Percentiles rank a stretch among this genome's conserved stretches.
Evolutionary conservation across 2,329 filamentous ascomycete genomes (phyloP).

Genomic region (Hymenoscyphus salicellus): DNA sequence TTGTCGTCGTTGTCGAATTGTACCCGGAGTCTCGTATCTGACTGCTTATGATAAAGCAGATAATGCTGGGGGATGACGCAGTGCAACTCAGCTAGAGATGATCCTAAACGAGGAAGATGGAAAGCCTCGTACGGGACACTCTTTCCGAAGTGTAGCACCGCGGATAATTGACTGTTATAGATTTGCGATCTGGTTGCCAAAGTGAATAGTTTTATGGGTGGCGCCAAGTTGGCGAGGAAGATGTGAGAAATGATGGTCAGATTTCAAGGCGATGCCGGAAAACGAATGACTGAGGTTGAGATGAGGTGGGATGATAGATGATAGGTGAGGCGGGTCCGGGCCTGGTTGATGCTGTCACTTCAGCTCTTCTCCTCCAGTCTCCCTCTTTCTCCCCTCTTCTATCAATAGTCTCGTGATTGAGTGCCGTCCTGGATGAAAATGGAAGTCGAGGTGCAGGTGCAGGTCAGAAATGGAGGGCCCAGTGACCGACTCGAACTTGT

Average conservation of each 20-base stretch:
- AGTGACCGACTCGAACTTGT: neutral
- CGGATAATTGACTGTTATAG: neutral
- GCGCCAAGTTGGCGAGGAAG: neutral
- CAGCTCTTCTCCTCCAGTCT: neutral
- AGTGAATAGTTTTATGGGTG: neutral
- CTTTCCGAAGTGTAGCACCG: neutral
- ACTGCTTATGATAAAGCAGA: neutral
- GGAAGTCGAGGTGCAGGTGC: neutral
- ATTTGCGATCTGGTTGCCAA: neutral
- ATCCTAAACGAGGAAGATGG: neutral
- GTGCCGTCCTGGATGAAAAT: neutral
- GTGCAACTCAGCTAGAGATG: neutral
- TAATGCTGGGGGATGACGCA: constrained; percentile 1
- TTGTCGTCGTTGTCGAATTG: neutral
- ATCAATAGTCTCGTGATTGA: neutral
- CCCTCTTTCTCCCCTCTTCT: neutral
- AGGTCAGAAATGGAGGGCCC: neutral
- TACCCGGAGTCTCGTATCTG: neutral
- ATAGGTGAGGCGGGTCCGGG: too few relatives aligned
- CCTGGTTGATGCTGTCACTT: neutral
- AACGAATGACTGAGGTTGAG: constrained; percentile 2
- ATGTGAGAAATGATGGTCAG: neutral
- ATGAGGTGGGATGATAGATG: constrained; percentile 4
- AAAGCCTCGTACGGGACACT: neutral
- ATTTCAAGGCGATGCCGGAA: neutral